Conservation (phyloP, 495 filamentous ascomycete species). For the Penicillium bovifimosum region DNA sequence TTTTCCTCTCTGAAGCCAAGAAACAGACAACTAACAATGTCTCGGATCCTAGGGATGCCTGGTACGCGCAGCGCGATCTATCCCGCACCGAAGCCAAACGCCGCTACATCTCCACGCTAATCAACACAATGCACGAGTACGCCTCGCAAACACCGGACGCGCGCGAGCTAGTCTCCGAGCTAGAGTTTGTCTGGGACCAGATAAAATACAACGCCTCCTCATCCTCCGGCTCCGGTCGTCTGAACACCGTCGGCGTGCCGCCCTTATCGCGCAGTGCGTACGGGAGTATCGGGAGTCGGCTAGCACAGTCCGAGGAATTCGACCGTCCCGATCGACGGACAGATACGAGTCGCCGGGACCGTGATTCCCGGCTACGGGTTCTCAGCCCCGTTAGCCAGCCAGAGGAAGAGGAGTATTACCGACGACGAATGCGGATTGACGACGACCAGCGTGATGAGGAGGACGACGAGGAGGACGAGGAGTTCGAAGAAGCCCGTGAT, state of each 20-base stretch:
- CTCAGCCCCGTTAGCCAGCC: conserved; percentile 77
- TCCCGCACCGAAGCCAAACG: conserved; percentile 90
- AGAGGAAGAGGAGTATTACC: conserved; percentile 56
- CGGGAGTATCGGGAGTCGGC: conserved; percentile 30
- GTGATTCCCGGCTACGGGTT: conserved; percentile 51
- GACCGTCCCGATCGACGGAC: conserved; percentile 15
- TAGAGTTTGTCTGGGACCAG: conserved; percentile 98
- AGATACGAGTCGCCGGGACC: conserved; percentile 4
- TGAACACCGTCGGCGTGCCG: conserved; percentile 30
- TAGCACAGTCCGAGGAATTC: conserved; percentile 25
- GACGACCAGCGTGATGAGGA: conserved; percentile 30
- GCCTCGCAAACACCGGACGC: conserved; percentile 80
- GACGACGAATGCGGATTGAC: conserved; percentile 18
- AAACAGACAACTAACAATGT: not conserved
- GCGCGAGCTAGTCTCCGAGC: conserved; percentile 80
- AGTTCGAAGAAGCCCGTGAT: conserved; percentile 37
- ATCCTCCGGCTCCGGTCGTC: conserved; percentile 48
- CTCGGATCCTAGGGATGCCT: conserved; percentile 61
- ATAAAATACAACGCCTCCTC: conserved; percentile 77
- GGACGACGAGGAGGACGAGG: conserved; percentile 30
- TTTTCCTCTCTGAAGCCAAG: not conserved
- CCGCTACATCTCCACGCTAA: conserved; percentile 84
- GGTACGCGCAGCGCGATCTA: conserved; percentile 77
- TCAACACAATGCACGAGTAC: conserved; percentile 94
- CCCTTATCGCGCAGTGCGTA: conserved; percentile 33